These are phyloP conservation scores for Phytophthora tubulina DNA, from an alignment of 352 stramenopile genomes.

Conservation along the genomic window DNA sequence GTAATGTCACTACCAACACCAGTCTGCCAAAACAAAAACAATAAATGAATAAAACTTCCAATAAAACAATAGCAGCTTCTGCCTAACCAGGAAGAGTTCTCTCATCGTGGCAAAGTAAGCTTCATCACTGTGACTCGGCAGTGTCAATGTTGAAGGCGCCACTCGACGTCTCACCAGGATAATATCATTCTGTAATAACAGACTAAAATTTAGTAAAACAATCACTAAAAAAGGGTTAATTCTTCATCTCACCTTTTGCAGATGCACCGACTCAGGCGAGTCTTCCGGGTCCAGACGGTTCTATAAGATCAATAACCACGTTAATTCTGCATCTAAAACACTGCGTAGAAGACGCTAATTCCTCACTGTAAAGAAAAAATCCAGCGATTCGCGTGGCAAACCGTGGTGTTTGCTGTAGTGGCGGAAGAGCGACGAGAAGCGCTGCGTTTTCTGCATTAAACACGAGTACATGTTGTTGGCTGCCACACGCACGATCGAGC, in stretches of 20 bases:
- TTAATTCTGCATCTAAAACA: constrained; percentile 1
- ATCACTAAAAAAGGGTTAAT: neutral
- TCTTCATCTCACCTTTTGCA: constrained; percentile 71
- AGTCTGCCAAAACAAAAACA: constrained; percentile 43
- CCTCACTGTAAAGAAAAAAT: constrained; percentile 97
- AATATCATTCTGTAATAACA: constrained; percentile 75
- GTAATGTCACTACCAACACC: constrained; percentile 74
- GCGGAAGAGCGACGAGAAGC: constrained; percentile 97
- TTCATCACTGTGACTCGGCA: constrained; percentile 72
- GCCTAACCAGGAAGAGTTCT: constrained; percentile 68
- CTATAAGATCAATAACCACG: constrained; percentile 35
- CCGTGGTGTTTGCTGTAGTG: constrained; percentile 99
- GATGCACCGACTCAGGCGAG: constrained; percentile 84
- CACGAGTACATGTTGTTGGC: constrained; percentile 94
- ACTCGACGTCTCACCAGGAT: constrained; percentile 80
- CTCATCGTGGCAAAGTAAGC: constrained; percentile 83
- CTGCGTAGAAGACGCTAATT: neutral
- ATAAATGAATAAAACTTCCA: neutral
- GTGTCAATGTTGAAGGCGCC: constrained; percentile 42
- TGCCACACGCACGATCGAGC: constrained; percentile 84
- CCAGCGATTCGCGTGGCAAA: constrained; percentile 95
- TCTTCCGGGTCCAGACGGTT: constrained; percentile 84
- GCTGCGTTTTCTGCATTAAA: constrained; percentile 98
- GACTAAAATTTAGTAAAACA: constrained; percentile 13
- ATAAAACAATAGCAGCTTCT: neutral